phyloP scores from a whole-genome alignment of 2,329 filamentous ascomycete genomes.

The Dothideomycetidae sp. region DNA sequence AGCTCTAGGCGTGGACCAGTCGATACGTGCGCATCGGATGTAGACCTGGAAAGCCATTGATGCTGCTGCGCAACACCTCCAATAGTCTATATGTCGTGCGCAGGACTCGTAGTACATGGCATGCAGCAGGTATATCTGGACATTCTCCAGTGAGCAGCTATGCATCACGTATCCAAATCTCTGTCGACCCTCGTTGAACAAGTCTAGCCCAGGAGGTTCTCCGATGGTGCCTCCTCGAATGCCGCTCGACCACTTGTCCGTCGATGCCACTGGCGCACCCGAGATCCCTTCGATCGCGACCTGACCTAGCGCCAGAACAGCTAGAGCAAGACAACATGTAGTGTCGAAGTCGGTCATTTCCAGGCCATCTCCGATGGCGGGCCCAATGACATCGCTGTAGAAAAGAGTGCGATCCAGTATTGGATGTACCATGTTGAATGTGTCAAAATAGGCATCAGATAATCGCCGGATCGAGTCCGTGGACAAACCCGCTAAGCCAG shows the following conservation, averaged over 20 bases:
- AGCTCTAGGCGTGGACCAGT: slow-evolving; percentile 33
- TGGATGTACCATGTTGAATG: slow-evolving; percentile 44
- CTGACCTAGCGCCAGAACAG: slow-evolving; percentile 46
- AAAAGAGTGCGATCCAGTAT: slow-evolving; percentile 45
- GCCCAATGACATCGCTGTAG: slow-evolving; percentile 32
- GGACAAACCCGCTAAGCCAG: slow-evolving; percentile 26
- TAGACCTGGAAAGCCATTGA: slow-evolving; percentile 44
- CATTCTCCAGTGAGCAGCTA: slow-evolving; percentile 42
- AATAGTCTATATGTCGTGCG: slow-evolving; percentile 40
- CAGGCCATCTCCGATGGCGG: slow-evolving; percentile 36
- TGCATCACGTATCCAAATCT: slow-evolving; percentile 44
- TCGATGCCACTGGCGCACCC: slow-evolving; percentile 32
- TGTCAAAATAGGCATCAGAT: slow-evolving; percentile 44
- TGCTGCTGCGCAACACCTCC: slow-evolving; percentile 42
- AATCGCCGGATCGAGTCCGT: slow-evolving; percentile 38
- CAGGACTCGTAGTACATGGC: slow-evolving; percentile 42
- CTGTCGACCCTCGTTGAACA: slow-evolving; percentile 49
- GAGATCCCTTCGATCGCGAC: slow-evolving; percentile 39
- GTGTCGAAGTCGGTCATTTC: slow-evolving; percentile 30
- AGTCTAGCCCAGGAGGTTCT: slow-evolving; percentile 41
- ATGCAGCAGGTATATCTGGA: slow-evolving; percentile 44
- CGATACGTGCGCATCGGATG: slow-evolving; percentile 34
- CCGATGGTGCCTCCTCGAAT: slow-evolving; percentile 37
- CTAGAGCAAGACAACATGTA: slow-evolving; percentile 38
- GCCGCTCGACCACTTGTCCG: slow-evolving; percentile 36